A percentile compares a stretch with the other conserved stretches of the same genome.
Conservation (phyloP, 2,329 filamentous ascomycete genomes). For the Aureobasidium melanogenum region DNA sequence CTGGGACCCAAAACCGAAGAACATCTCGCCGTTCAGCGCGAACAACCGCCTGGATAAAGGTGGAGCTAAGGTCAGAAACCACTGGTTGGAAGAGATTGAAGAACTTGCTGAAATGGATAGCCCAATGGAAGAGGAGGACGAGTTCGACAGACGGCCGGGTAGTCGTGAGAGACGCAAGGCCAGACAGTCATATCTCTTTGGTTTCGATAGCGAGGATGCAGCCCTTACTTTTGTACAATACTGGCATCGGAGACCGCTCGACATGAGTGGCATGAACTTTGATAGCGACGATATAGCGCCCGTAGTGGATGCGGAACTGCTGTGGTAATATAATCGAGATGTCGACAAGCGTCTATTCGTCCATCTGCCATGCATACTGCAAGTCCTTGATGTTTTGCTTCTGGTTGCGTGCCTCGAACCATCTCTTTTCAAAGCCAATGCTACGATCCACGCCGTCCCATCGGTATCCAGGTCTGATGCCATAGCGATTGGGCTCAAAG, state of each 20-base stretch:
- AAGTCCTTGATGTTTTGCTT: conserved; percentile 67
- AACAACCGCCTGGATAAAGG: background rate
- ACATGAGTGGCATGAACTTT: conserved; percentile 7
- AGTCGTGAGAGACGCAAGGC: conserved; percentile 22
- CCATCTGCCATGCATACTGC: conserved; percentile 94
- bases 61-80: background rate
- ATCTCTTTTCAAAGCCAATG: conserved; percentile 87
- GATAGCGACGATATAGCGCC: conserved; percentile 29
- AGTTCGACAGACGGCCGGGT: conserved; percentile 23
- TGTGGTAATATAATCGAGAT: conserved; percentile 33
- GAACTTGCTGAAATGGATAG: conserved; percentile 8
- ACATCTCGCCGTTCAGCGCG: background rate
- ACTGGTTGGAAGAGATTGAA: background rate
- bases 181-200: conserved; percentile 34
- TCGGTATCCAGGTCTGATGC: conserved; percentile 80
- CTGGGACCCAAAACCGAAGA: conserved; percentile 18
- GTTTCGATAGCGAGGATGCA: conserved; percentile 47
- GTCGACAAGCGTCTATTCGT: conserved; percentile 50
- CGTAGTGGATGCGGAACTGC: conserved; percentile 37
- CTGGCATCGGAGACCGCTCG: conserved; percentile 45
- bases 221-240: conserved; percentile 43
- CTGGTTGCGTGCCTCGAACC: conserved; percentile 80
- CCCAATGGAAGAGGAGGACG: background rate
- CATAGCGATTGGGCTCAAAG: conserved; percentile 84
- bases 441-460: conserved; percentile 96